phyloP scores from a whole-genome alignment of 805 yeast genomes.

The Tetrapisispora arboricola region DNA sequence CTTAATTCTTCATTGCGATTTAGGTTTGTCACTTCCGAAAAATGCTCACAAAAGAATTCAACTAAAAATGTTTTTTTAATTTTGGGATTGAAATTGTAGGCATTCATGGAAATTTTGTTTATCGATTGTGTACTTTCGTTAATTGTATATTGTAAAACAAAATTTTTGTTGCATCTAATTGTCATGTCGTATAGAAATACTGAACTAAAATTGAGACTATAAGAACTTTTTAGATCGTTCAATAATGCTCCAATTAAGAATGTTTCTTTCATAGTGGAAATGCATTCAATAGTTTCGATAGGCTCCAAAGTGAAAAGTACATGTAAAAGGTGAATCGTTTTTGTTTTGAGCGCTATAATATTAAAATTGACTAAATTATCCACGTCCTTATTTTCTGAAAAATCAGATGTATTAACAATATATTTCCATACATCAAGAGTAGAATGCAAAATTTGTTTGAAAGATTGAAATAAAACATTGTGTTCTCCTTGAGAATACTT shows the following conservation, averaged over 20 bases:
- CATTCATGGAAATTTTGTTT: constrained; percentile 37
- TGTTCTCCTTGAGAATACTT: constrained; percentile 37
- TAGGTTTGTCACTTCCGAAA: constrained; percentile 56
- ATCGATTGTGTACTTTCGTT: constrained; percentile 11
- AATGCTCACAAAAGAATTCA: constrained; percentile 49
- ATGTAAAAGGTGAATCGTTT: not conserved
- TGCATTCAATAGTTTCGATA: constrained; percentile 56
- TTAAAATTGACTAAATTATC: not conserved
- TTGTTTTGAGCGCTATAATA: not conserved
- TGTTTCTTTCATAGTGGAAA: constrained; percentile 24
- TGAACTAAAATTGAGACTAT: constrained; percentile 28
- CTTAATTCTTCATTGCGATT: no score
- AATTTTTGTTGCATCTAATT: constrained; percentile 17
- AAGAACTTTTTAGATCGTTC: constrained; percentile 16
- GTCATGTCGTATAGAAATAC: constrained; percentile 39
- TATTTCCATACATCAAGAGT: constrained; percentile 66
- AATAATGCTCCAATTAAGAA: constrained; percentile 27
- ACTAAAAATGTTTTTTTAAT: constrained; percentile 38
- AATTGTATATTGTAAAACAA: constrained; percentile 12
- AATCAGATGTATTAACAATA: constrained; percentile 12
- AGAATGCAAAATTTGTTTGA: constrained; percentile 46
- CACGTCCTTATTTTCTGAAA: constrained; percentile 2
- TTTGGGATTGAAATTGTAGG: constrained; percentile 7
- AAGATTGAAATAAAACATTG: constrained; percentile 46
- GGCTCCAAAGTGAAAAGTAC: constrained; percentile 50